Evolutionary conservation across 192 early-diverging fungal genomes (phyloP), one percentile per base, ranked within the genome.

Genomic region (Glomus cerebriforme): DNA sequence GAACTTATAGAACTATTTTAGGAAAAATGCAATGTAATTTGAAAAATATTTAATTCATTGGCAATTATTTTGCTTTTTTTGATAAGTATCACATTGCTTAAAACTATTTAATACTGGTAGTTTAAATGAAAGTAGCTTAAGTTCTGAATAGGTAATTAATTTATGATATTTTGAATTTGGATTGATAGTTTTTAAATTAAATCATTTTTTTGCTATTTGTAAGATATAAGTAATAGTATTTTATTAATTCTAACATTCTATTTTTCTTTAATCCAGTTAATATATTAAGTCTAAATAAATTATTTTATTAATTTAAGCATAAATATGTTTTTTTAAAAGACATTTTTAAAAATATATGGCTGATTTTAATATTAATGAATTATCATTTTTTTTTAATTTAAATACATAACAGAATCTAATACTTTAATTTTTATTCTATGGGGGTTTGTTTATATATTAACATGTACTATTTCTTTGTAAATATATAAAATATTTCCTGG

Each of bases 71-170:
- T 76, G 64, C 15, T 26, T 63, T 63, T 64, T 1, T 24, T 63
- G n/a, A n/a, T n/a, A n/a, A n/a, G n/a, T n/a, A n/a, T n/a, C n/a
- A n/a, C n/a, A n/a, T n/a, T n/a, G n/a, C n/a, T n/a, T n/a, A n/a
- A n/a, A n/a, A n/a, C n/a, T n/a, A n/a, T n/a, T n/a, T n/a, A n/a
- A n/a, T n/a, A 9, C 54, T 76, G 59, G 8, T 32, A 63, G 0
- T 35, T 63, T 49, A 76, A 63, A 63, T 64, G 4, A 76, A 76
- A 76, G 13, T 76, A 62, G 59, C 27, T 76, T 59, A 63, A 63
- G 34, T 31, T 58, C 8, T 12, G 58, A 17, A 76, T 68, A 34
- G 13, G 9, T 9, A 68, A 24, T 7, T 1, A 9, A 4, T 43
- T 43, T 43, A 43, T 43, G 39, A 0, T 9, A 9, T 4, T 43